A percentile compares a stretch with the other conserved stretches of the same genome.
Evolutionary conservation across 192 early-diverging fungal genomes (phyloP).

Genomic region (Podila epigama): DNA sequence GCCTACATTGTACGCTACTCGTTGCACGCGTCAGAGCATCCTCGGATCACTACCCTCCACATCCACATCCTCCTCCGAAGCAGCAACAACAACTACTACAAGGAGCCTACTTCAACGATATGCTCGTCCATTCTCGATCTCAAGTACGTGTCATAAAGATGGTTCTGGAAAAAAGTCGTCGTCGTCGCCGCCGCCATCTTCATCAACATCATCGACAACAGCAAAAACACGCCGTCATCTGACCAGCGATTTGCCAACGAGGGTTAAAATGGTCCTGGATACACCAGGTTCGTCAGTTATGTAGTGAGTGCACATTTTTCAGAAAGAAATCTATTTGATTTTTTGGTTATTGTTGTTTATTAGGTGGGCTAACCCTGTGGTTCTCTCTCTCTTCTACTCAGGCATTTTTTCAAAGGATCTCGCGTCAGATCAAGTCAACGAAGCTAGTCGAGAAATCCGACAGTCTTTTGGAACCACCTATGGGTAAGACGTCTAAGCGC

Average conservation of each 20-base stretch:
- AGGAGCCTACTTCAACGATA: background rate
- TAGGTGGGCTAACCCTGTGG: too few species aligned
- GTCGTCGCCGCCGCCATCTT: background rate
- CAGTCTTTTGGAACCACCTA: constrained; percentile 59
- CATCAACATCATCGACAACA: background rate
- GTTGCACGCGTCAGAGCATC: background rate
- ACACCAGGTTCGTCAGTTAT: constrained; percentile 35
- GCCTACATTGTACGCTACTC: too few species aligned
- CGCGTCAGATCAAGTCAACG: constrained; percentile 22
- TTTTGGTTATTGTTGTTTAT: background rate
- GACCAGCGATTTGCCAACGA: constrained; percentile 32
- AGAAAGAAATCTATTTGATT: too few species aligned
- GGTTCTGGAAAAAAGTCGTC: background rate
- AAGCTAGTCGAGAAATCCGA: constrained; percentile 48
- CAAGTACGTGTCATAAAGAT: background rate
- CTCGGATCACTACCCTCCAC: background rate
- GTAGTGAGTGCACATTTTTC: too few species aligned
- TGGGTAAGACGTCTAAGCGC: constrained; percentile 46
- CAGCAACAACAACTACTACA: background rate
- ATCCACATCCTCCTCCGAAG: too few species aligned
- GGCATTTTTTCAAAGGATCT: constrained; percentile 35
- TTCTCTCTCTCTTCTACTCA: background rate
- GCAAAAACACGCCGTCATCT: background rate
- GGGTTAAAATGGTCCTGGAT: constrained; percentile 34
- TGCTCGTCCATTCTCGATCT: constrained; percentile 5